A percentile compares a stretch with the other conserved stretches of the same genome.
phyloP scores from a whole-genome alignment of 2,329 filamentous ascomycete genomes.

The Huntiella bhutanensis region DNA sequence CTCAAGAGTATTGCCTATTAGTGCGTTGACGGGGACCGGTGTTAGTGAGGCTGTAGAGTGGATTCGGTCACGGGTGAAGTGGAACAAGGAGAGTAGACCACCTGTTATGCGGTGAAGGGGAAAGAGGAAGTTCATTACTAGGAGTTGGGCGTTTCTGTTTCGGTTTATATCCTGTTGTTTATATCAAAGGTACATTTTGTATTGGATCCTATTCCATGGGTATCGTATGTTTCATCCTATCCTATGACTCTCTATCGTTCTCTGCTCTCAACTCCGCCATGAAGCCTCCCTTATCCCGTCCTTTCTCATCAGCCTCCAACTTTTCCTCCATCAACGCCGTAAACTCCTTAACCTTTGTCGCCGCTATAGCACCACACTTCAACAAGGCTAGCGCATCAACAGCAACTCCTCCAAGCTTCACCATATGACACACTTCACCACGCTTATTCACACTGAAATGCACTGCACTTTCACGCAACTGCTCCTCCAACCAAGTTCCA shows the following conservation, averaged over 20 bases:
- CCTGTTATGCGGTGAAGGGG: conserved; percentile 69
- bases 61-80: conserved; percentile 78
- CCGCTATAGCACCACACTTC: conserved; percentile 53
- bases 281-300: conserved; percentile 59
- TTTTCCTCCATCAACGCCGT: conserved; percentile 53
- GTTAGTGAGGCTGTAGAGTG: conserved; percentile 95
- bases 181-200: conserved; percentile 2
- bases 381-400: conserved; percentile 65
- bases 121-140: not conserved
- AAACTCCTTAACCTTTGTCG: conserved; percentile 65
- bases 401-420: conserved; percentile 71
- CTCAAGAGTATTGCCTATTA: conserved; percentile 76
- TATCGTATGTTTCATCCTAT: conserved; percentile 8
- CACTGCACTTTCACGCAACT: conserved; percentile 51
- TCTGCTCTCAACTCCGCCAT: conserved; percentile 63
- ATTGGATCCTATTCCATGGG: conserved; percentile 7
- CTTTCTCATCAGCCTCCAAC: conserved; percentile 59
- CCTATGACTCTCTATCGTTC: conserved; percentile 42
- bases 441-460: conserved; percentile 76
- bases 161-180: conserved; percentile 2
- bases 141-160: conserved; percentile 2
- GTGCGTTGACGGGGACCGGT: conserved; percentile 71
- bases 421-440: conserved; percentile 78
- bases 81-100: conserved; percentile 86
- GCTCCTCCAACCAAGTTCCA: conserved; percentile 55